These are phyloP conservation scores for Tuber melanosporum DNA, from an alignment of 495 filamentous ascomycete species.

Conservation along the genomic window DNA sequence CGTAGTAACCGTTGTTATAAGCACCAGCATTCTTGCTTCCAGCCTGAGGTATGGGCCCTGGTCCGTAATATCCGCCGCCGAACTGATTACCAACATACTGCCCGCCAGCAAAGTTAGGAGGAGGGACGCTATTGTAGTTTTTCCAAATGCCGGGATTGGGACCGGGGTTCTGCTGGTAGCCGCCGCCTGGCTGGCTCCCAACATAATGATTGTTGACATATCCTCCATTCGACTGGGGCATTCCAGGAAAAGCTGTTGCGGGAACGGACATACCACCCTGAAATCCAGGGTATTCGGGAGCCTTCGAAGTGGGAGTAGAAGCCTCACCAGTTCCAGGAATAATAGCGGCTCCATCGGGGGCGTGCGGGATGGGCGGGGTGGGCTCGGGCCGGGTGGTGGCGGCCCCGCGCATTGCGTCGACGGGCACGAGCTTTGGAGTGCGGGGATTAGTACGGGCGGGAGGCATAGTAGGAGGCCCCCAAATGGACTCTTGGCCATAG, in stretches of 20 bases:
- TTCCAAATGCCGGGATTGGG: neutral
- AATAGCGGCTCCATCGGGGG: neutral
- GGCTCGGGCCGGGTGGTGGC: neutral
- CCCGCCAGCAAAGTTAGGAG: neutral
- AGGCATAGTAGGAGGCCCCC: neutral
- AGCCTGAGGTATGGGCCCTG: neutral
- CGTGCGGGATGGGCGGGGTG: too few relatives aligned
- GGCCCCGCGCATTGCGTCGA: neutral
- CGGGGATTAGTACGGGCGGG: neutral
- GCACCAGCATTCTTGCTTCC: neutral
- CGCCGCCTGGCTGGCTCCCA: neutral
- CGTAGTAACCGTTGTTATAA: neutral
- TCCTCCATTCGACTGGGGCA: neutral
- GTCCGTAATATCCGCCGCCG: neutral
- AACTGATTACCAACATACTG: neutral
- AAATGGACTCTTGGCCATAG: neutral
- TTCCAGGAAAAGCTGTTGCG: neutral
- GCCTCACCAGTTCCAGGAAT: neutral
- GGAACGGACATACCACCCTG: neutral
- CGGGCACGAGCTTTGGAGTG: neutral
- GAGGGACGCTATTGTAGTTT: neutral
- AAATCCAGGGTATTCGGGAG: neutral
- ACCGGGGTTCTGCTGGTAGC: neutral
- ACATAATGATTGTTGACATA: neutral
- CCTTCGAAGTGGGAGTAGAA: neutral